Evolutionary conservation across 1,284 basidiomycete genomes (phyloP).

Genomic region (Trichosporon coremiiforme): DNA sequence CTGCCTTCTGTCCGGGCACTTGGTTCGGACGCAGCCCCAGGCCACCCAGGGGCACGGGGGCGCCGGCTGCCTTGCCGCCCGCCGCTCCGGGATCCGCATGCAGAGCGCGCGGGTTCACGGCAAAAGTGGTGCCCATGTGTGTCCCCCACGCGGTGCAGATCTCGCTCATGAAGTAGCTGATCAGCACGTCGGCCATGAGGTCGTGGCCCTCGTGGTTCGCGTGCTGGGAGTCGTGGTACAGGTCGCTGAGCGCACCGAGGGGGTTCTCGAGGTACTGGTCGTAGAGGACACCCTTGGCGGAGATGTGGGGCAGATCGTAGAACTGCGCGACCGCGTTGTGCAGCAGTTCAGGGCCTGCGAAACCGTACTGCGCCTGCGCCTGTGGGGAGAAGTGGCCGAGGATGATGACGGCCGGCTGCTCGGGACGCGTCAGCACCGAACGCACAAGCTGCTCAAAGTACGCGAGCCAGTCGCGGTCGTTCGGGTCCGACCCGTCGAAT

Average conservation of each 20-base stretch:
- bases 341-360: slow-evolving; percentile 80
- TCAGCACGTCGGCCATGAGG: slow-evolving; percentile 78
- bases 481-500: slow-evolving; percentile 82
- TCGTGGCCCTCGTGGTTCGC: slow-evolving; percentile 78
- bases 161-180: slow-evolving; percentile 82
- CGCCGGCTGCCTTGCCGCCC: slow-evolving; percentile 2
- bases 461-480: slow-evolving; percentile 69
- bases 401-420: slow-evolving; percentile 83
- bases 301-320: slow-evolving; percentile 89
- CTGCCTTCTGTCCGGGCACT: slow-evolving; percentile 43
- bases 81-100: slow-evolving; percentile 24
- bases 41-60: slow-evolving; percentile 40
- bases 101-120: slow-evolving; percentile 55
- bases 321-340: slow-evolving; percentile 88
- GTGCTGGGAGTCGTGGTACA: slow-evolving; percentile 80
- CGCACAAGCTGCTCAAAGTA: slow-evolving; percentile 88
- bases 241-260: slow-evolving; percentile 64
- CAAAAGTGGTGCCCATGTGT: slow-evolving; percentile 66
- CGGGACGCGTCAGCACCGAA: slow-evolving; percentile 81
- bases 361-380: slow-evolving; percentile 73
- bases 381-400: slow-evolving; percentile 91
- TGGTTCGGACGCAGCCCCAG: slow-evolving; percentile 55
- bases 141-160: slow-evolving; percentile 83
- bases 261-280: slow-evolving; percentile 77
- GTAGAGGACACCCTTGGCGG: slow-evolving; percentile 78